Evolutionary conservation across 345 rosid species (phyloP), one percentile per base, ranked within the genome.

Genomic region (Eucalyptus caleyi): DNA sequence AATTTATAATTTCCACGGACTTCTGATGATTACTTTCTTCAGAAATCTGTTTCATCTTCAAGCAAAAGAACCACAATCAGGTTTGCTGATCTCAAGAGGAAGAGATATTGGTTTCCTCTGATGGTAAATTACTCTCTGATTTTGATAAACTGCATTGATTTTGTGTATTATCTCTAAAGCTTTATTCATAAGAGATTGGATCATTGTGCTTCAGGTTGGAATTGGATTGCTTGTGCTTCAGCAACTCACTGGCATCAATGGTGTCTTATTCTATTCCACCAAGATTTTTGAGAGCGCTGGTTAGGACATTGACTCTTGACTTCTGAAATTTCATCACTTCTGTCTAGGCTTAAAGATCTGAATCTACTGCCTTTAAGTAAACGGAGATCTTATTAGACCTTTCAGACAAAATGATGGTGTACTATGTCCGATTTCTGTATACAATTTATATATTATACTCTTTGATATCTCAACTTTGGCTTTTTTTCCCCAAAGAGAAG

Each of bases 21-120:
- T 56, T 37, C 34, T 24, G 54, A 50, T 86, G 67, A 87, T 24
- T 92, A 50, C 80, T 85, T 89, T 88, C 80, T 91, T 89, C 93
- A 97, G 99, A 93, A 95, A 90, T 91, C 99, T 88, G 94, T 96
- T 89, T 97, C 98, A 91, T 95, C 99, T 88, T 88, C 99, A 81
- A 87, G 94, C 91, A 97, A 93, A 93, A 95, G 96, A 92, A 91
- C 90, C 81, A 93, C 98, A 87, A 93, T 98, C 88, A 95, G 95
- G 32, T 95, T 98, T 95, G 95, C 97, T 24, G 96, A 97, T 86
- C 96, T 98, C 91, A 96, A 95, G 94, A 93, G 97, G 60, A 97
- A 93, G 93, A 95, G 96, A 96, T 98, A 97, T 91, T 97, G 99
- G 98, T 97, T 96, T 91, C 99, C 99, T 67, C 90, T 98, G 72